Percentiles rank a stretch among this genome's conserved stretches.
Evolutionary conservation across 257 asterid genomes (phyloP).

Genomic region (Ajuga chamaepitys): DNA sequence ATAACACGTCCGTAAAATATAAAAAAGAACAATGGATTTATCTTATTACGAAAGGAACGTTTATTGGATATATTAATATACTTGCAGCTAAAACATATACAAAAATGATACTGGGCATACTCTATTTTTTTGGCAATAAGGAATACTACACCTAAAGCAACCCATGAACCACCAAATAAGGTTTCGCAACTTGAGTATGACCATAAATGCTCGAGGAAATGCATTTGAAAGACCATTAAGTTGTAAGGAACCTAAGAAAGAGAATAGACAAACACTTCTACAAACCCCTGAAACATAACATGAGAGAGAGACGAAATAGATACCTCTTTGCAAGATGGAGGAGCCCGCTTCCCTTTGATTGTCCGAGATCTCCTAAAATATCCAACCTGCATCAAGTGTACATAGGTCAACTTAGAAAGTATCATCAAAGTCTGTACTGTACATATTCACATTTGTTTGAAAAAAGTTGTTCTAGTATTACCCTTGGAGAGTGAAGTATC

Average conservation of each 20-base stretch:
- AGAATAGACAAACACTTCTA: background rate
- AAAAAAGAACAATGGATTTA: background rate
- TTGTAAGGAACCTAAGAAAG: background rate
- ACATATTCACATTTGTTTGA: no score
- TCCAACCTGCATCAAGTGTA: slow-evolving; percentile 61
- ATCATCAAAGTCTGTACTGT: no score
- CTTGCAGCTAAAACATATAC: background rate
- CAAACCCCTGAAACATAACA: background rate
- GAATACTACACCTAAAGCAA: background rate
- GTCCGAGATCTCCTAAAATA: slow-evolving; percentile 77
- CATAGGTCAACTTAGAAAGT: background rate
- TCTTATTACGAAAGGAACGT: background rate
- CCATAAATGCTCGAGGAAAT: background rate
- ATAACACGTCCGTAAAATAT: background rate
- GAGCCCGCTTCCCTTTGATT: slow-evolving; percentile 72
- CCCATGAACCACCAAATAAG: background rate
- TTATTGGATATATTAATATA: background rate
- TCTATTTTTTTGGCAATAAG: background rate
- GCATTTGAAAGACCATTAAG: background rate
- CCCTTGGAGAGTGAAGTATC: slow-evolving; percentile 77
- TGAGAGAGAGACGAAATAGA: background rate
- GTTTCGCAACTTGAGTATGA: background rate
- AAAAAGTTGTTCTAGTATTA: slow-evolving; percentile 17
- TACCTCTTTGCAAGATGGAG: slow-evolving; percentile 91
- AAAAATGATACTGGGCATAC: background rate